A percentile compares a stretch with the other conserved stretches of the same genome.
Evolutionary conservation across 2,329 filamentous ascomycete species (phyloP).

Genomic region (Cladophialophora carrionii): DNA sequence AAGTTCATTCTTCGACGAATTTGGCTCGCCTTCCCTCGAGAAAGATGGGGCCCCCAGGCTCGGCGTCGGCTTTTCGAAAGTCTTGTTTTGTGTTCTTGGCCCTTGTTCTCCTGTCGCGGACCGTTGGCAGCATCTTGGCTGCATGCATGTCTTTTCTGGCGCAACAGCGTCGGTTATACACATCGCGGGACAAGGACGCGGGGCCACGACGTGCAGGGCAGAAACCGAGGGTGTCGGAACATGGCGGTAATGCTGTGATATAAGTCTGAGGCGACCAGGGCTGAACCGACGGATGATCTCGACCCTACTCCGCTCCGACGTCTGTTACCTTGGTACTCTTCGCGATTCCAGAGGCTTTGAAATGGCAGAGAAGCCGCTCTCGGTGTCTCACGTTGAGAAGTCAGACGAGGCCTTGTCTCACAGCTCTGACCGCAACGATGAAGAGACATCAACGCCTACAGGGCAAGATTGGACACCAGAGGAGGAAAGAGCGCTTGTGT

Average conservation of each 20-base stretch:
- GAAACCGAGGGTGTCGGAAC: slow-evolving; percentile 1
- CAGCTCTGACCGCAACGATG: neutral
- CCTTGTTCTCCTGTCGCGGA: neutral
- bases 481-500: neutral
- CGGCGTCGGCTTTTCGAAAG: neutral
- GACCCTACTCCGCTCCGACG: neutral
- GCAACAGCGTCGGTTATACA: neutral
- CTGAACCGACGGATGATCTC: neutral
- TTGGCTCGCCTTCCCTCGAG: neutral
- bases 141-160: neutral
- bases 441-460: neutral
- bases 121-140: neutral
- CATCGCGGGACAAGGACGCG: neutral
- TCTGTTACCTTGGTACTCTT: neutral
- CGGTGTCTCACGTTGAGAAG: neutral
- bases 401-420: neutral
- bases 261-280: neutral
- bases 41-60: neutral
- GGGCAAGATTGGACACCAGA: neutral
- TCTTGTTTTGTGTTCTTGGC: neutral
- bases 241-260: neutral
- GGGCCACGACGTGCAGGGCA: neutral
- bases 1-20: neutral
- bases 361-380: neutral
- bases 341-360: neutral